These are phyloP conservation scores for Yamadazyma buinensis DNA, from an alignment of 1,139 yeast genomes.

Conservation along the genomic window DNA sequence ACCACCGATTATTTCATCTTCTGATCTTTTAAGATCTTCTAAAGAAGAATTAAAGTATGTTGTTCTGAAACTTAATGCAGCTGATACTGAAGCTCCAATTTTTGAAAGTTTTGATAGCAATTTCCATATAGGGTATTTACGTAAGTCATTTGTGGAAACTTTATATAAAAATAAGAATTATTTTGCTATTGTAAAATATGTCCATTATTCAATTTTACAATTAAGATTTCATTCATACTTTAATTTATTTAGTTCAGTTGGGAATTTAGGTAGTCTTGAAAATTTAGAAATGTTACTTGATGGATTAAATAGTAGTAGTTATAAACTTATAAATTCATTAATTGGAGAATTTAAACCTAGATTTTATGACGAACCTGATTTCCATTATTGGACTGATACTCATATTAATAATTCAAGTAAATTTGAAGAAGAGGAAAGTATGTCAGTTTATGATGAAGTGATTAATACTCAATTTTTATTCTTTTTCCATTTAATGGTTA, in stretches of 20 bases:
- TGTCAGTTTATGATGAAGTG: constrained; percentile 1
- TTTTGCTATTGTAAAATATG: constrained; percentile 5
- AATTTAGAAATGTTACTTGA: constrained; percentile 17
- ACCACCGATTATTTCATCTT: constrained; percentile 50
- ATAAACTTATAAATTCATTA: constrained; percentile 13
- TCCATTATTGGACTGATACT: constrained; percentile 8
- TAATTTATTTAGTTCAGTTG: constrained; percentile 25
- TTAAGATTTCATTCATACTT: constrained; percentile 28
- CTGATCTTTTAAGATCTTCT: constrained; percentile 29
- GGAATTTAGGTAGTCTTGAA: constrained; percentile 16
- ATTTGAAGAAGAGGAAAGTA: constrained; percentile 12
- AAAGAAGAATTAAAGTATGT: constrained; percentile 7
- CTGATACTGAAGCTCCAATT: neutral
- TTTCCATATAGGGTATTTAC: constrained; percentile 7
- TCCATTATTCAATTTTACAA: constrained; percentile 19
- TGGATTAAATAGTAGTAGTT: constrained; percentile 20
- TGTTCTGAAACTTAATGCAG: neutral
- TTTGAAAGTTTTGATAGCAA: constrained; percentile 5
- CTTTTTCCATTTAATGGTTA: constrained; percentile 33
- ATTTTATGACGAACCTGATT: constrained; percentile 27
- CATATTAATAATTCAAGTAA: constrained; percentile 4
- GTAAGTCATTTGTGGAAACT: constrained; percentile 8
- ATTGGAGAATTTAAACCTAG: constrained; percentile 19
- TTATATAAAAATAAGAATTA: constrained; percentile 3
- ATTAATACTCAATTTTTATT: constrained; percentile 21